These are phyloP conservation scores for Polygonum maritimum DNA, from an alignment of 148 eudicot species.

Conservation along the genomic window DNA sequence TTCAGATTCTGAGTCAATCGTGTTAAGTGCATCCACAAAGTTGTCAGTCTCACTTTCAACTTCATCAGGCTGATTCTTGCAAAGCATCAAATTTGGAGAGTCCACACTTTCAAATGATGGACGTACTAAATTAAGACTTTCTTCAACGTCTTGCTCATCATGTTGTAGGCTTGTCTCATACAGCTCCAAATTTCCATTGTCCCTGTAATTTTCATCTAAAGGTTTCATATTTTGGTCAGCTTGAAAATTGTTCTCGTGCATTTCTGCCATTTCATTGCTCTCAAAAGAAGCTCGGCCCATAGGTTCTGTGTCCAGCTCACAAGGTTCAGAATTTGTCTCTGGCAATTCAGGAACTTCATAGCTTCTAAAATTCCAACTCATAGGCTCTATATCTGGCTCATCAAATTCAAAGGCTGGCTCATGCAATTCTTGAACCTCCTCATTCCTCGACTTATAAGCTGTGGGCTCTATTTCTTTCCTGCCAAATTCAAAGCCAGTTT, in stretches of 20 bases:
- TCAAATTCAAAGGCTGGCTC: constrained; percentile 17
- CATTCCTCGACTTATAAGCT: constrained; percentile 18
- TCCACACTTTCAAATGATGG: constrained; percentile 21
- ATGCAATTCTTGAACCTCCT: constrained; percentile 25
- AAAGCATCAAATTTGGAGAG: constrained; percentile 12
- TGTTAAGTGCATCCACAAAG: constrained; percentile 84
- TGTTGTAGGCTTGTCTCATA: constrained; percentile 17
- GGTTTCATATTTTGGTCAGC: neutral
- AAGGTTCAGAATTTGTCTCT: constrained; percentile 15
- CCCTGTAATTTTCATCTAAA: neutral
- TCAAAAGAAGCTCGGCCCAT: neutral
- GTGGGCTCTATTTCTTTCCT: constrained; percentile 21
- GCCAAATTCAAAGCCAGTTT: constrained; percentile 14
- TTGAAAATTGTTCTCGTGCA: constrained; percentile 16
- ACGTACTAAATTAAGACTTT: constrained; percentile 15
- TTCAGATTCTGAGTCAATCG: constrained; percentile 86
- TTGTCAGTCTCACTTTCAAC: constrained; percentile 78
- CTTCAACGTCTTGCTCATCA: constrained; percentile 18
- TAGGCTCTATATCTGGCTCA: constrained; percentile 17
- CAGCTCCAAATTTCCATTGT: constrained; percentile 7
- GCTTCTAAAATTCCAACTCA: constrained; percentile 17
- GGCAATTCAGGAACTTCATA: constrained; percentile 26
- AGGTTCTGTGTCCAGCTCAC: constrained; percentile 19
- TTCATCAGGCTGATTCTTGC: constrained; percentile 45
- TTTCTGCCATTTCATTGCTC: constrained; percentile 22